Percentiles rank a stretch among this genome's conserved stretches.
Conservation (phyloP, 2,329 filamentous ascomycete species). For the Colletotrichum incanum region DNA sequence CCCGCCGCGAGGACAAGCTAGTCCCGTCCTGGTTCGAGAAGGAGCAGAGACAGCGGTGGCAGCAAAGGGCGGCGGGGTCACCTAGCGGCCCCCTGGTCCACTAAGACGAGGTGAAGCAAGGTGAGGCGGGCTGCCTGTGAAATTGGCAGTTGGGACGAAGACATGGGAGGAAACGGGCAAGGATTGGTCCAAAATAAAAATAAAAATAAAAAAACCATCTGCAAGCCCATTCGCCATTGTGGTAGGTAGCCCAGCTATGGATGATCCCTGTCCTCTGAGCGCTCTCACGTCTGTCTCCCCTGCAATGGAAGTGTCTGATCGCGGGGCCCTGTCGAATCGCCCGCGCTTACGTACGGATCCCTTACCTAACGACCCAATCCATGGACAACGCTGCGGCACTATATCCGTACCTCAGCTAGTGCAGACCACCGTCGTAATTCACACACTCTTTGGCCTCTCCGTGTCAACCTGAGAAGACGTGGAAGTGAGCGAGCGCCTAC, state of each 20-base stretch:
- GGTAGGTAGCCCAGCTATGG: too few species aligned
- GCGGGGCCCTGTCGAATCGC: slow-evolving; percentile 3
- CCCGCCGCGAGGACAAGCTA: slow-evolving; percentile 1
- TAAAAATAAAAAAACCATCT: too few species aligned
- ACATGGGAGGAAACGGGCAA: slow-evolving; percentile 1
- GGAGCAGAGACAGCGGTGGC: background rate
- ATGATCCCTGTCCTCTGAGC: too few species aligned
- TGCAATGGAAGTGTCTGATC: background rate
- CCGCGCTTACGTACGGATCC: slow-evolving; percentile 22
- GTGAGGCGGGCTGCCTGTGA: slow-evolving; percentile 23
- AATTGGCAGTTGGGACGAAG: slow-evolving; percentile 28
- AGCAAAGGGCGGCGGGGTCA: slow-evolving; percentile 3
- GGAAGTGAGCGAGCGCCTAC: slow-evolving; percentile 1
- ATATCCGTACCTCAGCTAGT: background rate
- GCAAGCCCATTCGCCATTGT: too few species aligned
- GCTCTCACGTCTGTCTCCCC: background rate
- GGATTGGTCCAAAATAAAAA: slow-evolving; percentile 20
- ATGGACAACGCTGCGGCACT: too few species aligned
- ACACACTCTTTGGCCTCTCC: background rate
- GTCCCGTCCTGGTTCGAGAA: slow-evolving; percentile 7
- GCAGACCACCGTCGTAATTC: slow-evolving; percentile 4
- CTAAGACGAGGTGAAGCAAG: slow-evolving; percentile 19
- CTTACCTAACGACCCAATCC: background rate
- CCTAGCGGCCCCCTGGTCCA: slow-evolving; percentile 1
- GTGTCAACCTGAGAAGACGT: background rate